phyloP scores from a whole-genome alignment of 1,139 yeast genomes.

The Pichia terricola region DNA sequence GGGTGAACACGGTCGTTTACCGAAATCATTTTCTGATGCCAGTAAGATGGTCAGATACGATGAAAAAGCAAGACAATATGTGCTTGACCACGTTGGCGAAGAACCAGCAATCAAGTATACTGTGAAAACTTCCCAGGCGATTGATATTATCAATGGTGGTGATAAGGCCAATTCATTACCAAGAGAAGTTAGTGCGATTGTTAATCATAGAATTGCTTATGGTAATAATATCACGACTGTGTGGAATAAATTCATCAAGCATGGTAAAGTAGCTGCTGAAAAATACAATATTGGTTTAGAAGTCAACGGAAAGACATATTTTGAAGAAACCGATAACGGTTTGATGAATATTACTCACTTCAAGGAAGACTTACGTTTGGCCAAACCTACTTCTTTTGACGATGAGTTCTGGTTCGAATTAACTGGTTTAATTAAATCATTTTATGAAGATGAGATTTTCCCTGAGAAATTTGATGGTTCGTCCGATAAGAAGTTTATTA shows the following conservation, averaged over 20 bases:
- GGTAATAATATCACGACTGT: slow-evolving; percentile 30
- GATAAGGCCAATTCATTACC: slow-evolving; percentile 50
- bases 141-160: slow-evolving; percentile 52
- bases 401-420: slow-evolving; percentile 35
- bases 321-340: slow-evolving; percentile 32
- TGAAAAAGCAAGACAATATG: slow-evolving; percentile 31
- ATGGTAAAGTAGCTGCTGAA: slow-evolving; percentile 34
- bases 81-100: slow-evolving; percentile 29
- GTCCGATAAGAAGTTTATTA: slow-evolving; percentile 36
- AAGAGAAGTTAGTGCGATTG: slow-evolving; percentile 36
- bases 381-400: slow-evolving; percentile 36
- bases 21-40: slow-evolving; percentile 21
- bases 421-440: slow-evolving; percentile 37
- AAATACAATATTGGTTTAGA: slow-evolving; percentile 38
- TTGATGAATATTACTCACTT: slow-evolving; percentile 33
- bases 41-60: slow-evolving; percentile 37
- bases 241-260: slow-evolving; percentile 15
- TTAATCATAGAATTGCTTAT: slow-evolving; percentile 45
- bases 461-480: slow-evolving; percentile 30
- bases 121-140: slow-evolving; percentile 51
- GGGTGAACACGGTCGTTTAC: slow-evolving; percentile 31
- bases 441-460: slow-evolving; percentile 36
- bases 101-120: slow-evolving; percentile 27
- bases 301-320: slow-evolving; percentile 27
- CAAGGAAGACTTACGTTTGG: slow-evolving; percentile 29